Evolutionary conservation across 2,329 filamentous ascomycete genomes (phyloP).

Genomic region (Phialophora chinensis): DNA sequence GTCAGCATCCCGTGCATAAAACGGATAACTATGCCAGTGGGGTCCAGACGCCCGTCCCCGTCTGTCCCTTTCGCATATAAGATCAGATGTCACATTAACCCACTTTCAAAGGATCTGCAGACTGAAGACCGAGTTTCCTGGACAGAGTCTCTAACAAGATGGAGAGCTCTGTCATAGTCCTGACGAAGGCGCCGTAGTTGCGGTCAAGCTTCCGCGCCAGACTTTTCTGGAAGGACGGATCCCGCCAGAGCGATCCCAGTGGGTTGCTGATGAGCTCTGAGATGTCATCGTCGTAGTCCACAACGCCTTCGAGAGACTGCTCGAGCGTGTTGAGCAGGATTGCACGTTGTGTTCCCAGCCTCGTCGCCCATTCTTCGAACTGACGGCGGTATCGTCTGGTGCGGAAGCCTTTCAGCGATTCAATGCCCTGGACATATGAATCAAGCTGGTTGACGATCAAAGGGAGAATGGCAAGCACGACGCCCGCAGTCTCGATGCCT

Average conservation of each 20-base stretch:
- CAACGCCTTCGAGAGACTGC: constrained; percentile 31
- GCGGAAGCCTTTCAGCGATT: constrained; percentile 8
- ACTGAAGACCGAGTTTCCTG: constrained; percentile 9
- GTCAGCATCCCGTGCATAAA: background rate
- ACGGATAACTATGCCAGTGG: background rate
- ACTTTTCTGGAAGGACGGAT: constrained; percentile 24
- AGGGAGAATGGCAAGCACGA: constrained; percentile 39
- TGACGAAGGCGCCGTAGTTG: constrained; percentile 30
- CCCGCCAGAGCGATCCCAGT: constrained; percentile 28
- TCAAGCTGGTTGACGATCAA: constrained; percentile 39
- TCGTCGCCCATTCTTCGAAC: constrained; percentile 31
- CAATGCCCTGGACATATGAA: constrained; percentile 12
- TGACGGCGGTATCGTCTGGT: constrained; percentile 22
- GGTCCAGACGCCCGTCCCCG: background rate
- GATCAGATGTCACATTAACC: background rate
- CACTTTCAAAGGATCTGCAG: constrained; percentile 6
- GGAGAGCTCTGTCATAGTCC: constrained; percentile 34
- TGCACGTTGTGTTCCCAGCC: constrained; percentile 32
- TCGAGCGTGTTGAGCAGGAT: constrained; percentile 35
- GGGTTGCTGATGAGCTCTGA: constrained; percentile 30
- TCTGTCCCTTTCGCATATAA: background rate
- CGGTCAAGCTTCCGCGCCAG: constrained; percentile 26
- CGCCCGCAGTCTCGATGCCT: constrained; percentile 33
- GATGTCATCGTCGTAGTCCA: constrained; percentile 34
- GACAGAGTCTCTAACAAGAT: constrained; percentile 3